phyloP scores from a whole-genome alignment of 2,329 filamentous ascomycete genomes.

The Zymoseptoria ardabiliae region DNA sequence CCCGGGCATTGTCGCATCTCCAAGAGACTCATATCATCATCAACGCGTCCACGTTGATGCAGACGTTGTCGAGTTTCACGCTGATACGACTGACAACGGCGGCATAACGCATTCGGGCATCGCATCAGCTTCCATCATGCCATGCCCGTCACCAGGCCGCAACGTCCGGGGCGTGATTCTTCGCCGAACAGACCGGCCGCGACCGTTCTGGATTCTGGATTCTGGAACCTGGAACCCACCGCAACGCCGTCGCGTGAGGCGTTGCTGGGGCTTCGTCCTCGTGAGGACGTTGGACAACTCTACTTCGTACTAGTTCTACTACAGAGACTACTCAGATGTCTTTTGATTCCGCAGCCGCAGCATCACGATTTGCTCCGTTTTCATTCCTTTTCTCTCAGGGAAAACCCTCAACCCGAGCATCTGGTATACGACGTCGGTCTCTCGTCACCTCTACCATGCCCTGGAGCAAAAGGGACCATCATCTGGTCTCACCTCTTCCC shows the following conservation, averaged over 20 bases:
- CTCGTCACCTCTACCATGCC: neutral
- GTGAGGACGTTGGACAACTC: too few relatives aligned
- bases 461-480: neutral
- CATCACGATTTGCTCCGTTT: too few relatives aligned
- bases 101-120: neutral
- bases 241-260: neutral
- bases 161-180: neutral
- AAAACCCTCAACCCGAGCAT: neutral
- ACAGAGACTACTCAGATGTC: too few relatives aligned
- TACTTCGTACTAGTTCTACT: too few relatives aligned
- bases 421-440: neutral
- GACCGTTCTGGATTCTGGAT: neutral
- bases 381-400: too few relatives aligned
- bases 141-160: neutral
- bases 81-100: neutral
- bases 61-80: neutral
- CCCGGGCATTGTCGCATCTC: too few relatives aligned
- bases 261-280: neutral
- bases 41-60: neutral
- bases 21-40: too few relatives aligned
- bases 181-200: neutral
- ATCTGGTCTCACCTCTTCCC: neutral
- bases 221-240: neutral
- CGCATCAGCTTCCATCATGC: neutral
- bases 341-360: too few relatives aligned